Base-by-base conservation (phyloP, 2,329 filamentous ascomycete genomes). In the Pseudofabraea citricarpa region DNA sequence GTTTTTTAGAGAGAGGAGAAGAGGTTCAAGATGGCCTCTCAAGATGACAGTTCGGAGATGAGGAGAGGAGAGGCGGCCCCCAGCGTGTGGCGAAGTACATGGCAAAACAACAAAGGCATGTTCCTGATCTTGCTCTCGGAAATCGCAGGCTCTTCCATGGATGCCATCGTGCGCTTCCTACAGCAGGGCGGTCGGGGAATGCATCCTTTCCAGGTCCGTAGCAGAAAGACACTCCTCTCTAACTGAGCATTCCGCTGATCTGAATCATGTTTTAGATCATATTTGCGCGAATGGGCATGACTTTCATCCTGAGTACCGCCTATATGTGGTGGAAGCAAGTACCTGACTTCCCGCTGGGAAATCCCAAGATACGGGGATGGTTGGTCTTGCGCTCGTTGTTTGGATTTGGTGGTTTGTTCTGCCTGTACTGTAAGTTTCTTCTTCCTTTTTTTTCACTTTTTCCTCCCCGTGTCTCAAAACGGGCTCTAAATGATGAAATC, bases 111-210 rank as follows among this genome's bases (percentile, higher is more conserved):
- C 57, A 83, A 84, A 52, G 86, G 87, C 2, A 75, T 90, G 22
- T 67, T 85, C 13, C 70, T 90, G 38, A 86, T 95, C 36, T 69
- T 90, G 16, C 47, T 83, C 1, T 76, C 89, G 0, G 88, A 95
- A 62, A 69, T 90, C 22, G 94, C 94, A 54, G 88, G 83, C 2
- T 82, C 85, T 0, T 67, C 86, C 35, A 95, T 95, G 89, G 94
- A 94, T 63, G 78, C 93, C 5, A 82, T 81, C 35, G 88, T 87
- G 0, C 75, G 89, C 16, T 66, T 91, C 18, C 69, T 95, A 29
- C 87, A 94, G 61, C 74, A 86, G 24, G 72, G 85, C 49, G 83
- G 78, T 41, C 72, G 81, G 45, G 78, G 78, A 2, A 84, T 94
- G 71, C 82, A 94, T 69, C 87, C 90, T 0, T 83, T 94, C 51